Evolutionary conservation across 2,329 filamentous ascomycete genomes (phyloP).

Genomic region (Capronia coronata): DNA sequence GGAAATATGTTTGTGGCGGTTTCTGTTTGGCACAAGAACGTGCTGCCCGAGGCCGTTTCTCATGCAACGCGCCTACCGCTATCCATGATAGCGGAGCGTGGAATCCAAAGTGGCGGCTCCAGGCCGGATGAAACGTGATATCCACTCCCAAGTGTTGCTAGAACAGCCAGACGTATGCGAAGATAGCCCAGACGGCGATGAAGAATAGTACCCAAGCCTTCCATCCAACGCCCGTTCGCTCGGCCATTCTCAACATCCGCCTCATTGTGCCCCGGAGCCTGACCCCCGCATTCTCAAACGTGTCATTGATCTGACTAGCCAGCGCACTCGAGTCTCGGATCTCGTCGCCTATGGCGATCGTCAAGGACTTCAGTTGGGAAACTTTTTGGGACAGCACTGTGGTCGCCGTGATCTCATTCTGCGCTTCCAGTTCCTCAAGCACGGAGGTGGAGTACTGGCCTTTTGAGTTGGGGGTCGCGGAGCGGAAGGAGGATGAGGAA

Average conservation of each 20-base stretch:
- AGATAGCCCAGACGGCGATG: slow-evolving; percentile 69
- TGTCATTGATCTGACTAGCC: slow-evolving; percentile 92
- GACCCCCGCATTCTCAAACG: slow-evolving; percentile 77
- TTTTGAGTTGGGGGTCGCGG: slow-evolving; percentile 39
- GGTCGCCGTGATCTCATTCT: slow-evolving; percentile 74
- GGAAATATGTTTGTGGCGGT: no score
- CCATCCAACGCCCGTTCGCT: slow-evolving; percentile 93
- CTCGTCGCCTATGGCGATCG: slow-evolving; percentile 86
- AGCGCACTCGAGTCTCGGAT: slow-evolving; percentile 84
- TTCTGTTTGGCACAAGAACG: no score
- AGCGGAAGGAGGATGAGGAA: slow-evolving; percentile 13
- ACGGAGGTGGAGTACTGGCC: slow-evolving; percentile 92
- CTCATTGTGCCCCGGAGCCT: slow-evolving; percentile 90
- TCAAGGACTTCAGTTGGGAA: slow-evolving; percentile 56
- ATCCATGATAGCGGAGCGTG: background rate
- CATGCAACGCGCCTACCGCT: no score
- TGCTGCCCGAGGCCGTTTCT: no score
- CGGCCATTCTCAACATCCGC: slow-evolving; percentile 91
- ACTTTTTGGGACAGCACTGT: slow-evolving; percentile 28
- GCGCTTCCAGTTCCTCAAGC: slow-evolving; percentile 86
- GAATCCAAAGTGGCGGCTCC: no score
- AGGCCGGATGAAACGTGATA: background rate
- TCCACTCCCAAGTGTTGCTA: slow-evolving; percentile 37
- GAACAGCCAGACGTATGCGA: slow-evolving; percentile 89
- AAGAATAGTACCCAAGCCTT: slow-evolving; percentile 91